Conservation (phyloP, 2,329 filamentous ascomycete genomes). For the Arthroderma sp. region DNA sequence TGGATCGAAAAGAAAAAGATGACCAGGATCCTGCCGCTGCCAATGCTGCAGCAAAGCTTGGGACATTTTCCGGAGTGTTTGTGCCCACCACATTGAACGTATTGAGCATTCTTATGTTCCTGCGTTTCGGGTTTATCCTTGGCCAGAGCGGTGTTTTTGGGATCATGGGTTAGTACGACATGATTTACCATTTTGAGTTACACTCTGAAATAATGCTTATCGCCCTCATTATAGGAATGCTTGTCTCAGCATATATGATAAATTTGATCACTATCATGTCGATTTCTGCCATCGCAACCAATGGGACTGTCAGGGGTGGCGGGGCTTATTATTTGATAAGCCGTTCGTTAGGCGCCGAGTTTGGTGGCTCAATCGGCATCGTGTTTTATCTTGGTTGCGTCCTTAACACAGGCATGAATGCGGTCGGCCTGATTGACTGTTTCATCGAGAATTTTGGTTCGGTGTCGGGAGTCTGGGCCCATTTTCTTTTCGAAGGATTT, state of each 20-base stretch:
- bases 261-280: slow-evolving; percentile 77
- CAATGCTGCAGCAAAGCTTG: slow-evolving; percentile 48
- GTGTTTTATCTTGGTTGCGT: slow-evolving; percentile 86
- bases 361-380: slow-evolving; percentile 75
- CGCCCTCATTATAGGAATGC: slow-evolving; percentile 41
- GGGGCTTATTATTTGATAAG: slow-evolving; percentile 85
- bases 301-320: slow-evolving; percentile 75
- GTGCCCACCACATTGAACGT: slow-evolving; percentile 84
- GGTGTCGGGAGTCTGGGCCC: slow-evolving; percentile 41
- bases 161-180: slow-evolving; percentile 51
- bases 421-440: slow-evolving; percentile 75
- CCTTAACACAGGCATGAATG: slow-evolving; percentile 75
- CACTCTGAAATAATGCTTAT: too few relatives aligned
- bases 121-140: slow-evolving; percentile 73
- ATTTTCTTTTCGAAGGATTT: slow-evolving; percentile 54
- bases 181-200: too few relatives aligned
- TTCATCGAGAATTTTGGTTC: slow-evolving; percentile 60
- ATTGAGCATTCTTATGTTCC: slow-evolving; percentile 81
- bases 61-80: slow-evolving; percentile 66
- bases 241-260: slow-evolving; percentile 63
- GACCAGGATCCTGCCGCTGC: slow-evolving; percentile 15
- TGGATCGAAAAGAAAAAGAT: slow-evolving; percentile 21
- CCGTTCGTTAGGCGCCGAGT: slow-evolving; percentile 71
- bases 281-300: slow-evolving; percentile 77
- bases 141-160: slow-evolving; percentile 68